Evolutionary conservation across 257 asterid genomes (phyloP).

Genomic region (Ehretia macrophylla): DNA sequence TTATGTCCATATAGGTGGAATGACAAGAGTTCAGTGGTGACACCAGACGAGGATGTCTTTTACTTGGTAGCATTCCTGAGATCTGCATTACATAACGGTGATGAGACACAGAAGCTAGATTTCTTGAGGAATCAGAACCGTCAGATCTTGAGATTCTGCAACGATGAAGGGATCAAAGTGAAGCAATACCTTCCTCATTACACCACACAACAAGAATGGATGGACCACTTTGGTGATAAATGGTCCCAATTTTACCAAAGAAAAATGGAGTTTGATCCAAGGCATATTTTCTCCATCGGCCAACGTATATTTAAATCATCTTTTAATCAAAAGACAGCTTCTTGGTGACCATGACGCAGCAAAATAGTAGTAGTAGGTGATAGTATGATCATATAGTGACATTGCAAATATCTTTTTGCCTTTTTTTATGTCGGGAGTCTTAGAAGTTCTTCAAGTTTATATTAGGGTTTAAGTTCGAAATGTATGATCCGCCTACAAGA

Average conservation of each 20-base stretch:
- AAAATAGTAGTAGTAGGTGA: background rate
- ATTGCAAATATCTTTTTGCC: background rate
- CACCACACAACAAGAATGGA: constrained; percentile 59
- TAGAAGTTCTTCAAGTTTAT: no score
- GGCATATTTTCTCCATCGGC: constrained; percentile 60
- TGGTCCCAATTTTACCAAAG: constrained; percentile 45
- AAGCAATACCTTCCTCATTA: constrained; percentile 85
- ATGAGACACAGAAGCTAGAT: constrained; percentile 47
- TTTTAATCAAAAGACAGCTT: constrained; percentile 23
- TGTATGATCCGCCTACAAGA: no score
- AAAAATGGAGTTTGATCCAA: constrained; percentile 62
- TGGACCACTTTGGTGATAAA: constrained; percentile 54
- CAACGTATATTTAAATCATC: constrained; percentile 56
- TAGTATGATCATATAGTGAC: background rate
- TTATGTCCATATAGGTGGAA: constrained; percentile 54
- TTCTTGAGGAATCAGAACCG: constrained; percentile 49
- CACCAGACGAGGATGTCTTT: constrained; percentile 68
- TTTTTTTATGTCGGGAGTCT: no score
- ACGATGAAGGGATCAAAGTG: constrained; percentile 32
- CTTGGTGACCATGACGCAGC: constrained; percentile 24
- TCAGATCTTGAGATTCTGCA: constrained; percentile 47
- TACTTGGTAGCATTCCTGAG: constrained; percentile 67
- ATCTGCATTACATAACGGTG: constrained; percentile 56
- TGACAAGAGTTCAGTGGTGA: constrained; percentile 50
- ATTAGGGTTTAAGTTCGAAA: no score